Evolutionary conservation across 495 filamentous ascomycete genomes (phyloP).

Genomic region (Aspergillus wentii): DNA sequence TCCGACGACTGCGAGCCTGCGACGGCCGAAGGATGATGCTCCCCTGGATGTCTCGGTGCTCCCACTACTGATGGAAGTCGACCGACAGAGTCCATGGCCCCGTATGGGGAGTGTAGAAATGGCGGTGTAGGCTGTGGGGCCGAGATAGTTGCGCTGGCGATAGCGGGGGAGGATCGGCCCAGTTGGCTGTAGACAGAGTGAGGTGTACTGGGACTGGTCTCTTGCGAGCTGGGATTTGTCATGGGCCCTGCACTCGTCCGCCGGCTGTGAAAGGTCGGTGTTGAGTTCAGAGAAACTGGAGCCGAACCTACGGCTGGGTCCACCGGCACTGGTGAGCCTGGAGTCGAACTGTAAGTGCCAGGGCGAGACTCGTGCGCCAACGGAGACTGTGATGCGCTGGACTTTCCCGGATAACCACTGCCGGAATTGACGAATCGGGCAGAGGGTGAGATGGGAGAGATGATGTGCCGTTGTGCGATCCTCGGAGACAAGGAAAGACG

Average conservation of each 20-base stretch:
- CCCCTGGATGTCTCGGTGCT: conserved; percentile 25
- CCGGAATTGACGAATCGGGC: conserved; percentile 29
- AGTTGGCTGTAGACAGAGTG: conserved; percentile 45
- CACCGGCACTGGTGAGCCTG: conserved; percentile 25
- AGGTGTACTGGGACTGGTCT: conserved; percentile 51
- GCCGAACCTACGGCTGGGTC: conserved; percentile 22
- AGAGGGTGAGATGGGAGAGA: conserved; percentile 63
- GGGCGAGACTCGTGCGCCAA: conserved; percentile 34
- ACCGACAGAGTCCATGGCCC: conserved; percentile 21
- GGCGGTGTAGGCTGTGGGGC: conserved; percentile 13
- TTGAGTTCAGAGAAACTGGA: conserved; percentile 31
- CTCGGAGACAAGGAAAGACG: conserved; percentile 32
- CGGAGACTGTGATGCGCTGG: conserved; percentile 43
- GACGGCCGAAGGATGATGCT: conserved; percentile 32
- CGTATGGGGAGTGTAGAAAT: conserved; percentile 17
- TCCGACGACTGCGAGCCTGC: conserved; percentile 29
- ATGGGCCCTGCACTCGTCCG: conserved; percentile 36
- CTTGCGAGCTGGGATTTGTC: conserved; percentile 44
- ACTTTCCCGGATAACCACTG: conserved; percentile 37
- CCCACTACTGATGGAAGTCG: conserved; percentile 20
- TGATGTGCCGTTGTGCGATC: conserved; percentile 45
- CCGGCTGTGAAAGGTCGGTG: conserved; percentile 38
- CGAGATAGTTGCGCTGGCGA: conserved; percentile 23
- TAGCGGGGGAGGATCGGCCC: conserved; percentile 42
- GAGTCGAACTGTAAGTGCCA: conserved; percentile 18